Base-by-base conservation (phyloP, 345 rosid genomes). In the Heritiera fomes region DNA sequence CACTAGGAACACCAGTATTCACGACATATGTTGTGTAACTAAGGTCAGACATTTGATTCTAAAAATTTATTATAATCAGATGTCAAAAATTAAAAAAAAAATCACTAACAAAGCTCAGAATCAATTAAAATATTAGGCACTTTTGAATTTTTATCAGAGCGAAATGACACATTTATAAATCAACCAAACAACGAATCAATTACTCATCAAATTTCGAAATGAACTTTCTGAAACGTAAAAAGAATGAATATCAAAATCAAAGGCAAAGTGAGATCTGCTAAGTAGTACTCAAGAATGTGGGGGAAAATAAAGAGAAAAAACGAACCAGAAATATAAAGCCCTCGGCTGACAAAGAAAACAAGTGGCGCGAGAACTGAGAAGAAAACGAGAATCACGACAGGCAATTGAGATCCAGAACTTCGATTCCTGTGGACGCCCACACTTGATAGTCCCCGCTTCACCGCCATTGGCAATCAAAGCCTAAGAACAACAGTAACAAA, bases 311-410 rank as follows among this genome's bases (percentile, higher is more conserved):
- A 30, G 34, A n/a, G 2, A 50, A 46, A 30, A 34, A 72, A 18
- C 91, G n/a, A 71, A 91, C 96, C 93, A 58, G 70, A 75, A 5
- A 87, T 4, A 83, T 81, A 84, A n/a, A 91, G 87, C 59, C 94
- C 92, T 61, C 91, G 86, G 67, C 97, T 91, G 71, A 89, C 83
- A 64, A 89, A 90, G 98, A 93, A 90, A 80, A 89, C 66, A 45
- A 91, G 85, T 53, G 95, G 94, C 11, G 90, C 84, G 52, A 95
- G 82, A 61, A 91, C 82, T 52, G 87, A 89, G 88, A 90, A 86
- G 79, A 91, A 80, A 49, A 85, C 83, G 62, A 93, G 81, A 61
- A 89, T 72, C 32, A 76, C 70, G 32, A 90, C 74, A 30, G 83
- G 82, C 75, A 88, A 85, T 68, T 90, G 83, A 86, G 92, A 93